Evolutionary conservation across 805 yeast species (phyloP), one percentile per base, ranked within the genome.

Genomic region (Starmerella apis): DNA sequence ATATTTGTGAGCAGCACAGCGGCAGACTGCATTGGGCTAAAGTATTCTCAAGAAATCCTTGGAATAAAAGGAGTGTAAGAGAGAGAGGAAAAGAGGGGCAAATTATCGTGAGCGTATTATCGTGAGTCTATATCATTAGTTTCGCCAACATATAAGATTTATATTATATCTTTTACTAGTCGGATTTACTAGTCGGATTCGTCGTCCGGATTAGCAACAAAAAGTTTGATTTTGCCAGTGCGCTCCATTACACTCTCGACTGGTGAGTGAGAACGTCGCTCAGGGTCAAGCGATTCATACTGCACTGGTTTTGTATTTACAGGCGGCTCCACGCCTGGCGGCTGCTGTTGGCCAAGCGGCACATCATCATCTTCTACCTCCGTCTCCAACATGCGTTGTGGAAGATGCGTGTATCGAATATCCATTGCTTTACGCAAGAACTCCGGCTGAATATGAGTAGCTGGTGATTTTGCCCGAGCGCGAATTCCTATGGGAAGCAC

Each of bases 21-120:
- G 98, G 98, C 39, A 84, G 80, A 64, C 98, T 97, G 2, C 98
- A 90, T 66, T 90, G 98, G 98, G 98, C 98, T 16, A 90, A 90
- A 71, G 88, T 87, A 66, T 90, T 86, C 65, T 71, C 84, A 50
- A 94, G 95, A 1, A 68, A 68, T 11, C 62, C 61, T 2, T 76
- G 70, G 43, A 39, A 37, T 30, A 47, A 39, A n/a, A n/a, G n/a
- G n/a, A n/a, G n/a, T n/a, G n/a, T n/a, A n/a, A n/a, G n/a, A n/a
- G n/a, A n/a, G n/a, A n/a, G n/a, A n/a, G n/a, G n/a, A n/a, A n/a
- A n/a, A n/a, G n/a, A n/a, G n/a, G n/a, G n/a, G n/a, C n/a, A n/a
- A n/a, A n/a, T n/a, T n/a, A n/a, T n/a, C n/a, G n/a, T n/a, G n/a
- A n/a, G n/a, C n/a, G n/a, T 14, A 31, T 31, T 18, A 31, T 31